Evolutionary conservation across 305 asterid species (phyloP).

Genomic region (Solanum chacoense): DNA sequence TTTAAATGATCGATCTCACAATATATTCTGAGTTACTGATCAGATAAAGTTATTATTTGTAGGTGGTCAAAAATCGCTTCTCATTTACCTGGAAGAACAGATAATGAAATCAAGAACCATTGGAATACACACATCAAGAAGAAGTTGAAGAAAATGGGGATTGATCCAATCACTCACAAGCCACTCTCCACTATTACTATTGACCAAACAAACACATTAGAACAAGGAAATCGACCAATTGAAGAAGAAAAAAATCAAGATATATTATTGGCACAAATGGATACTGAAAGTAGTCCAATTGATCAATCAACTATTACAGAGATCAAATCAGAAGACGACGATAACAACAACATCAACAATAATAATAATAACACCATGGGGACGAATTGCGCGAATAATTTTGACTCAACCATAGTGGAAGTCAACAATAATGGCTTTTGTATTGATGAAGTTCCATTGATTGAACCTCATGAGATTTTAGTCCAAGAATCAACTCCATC

Average conservation of each 20-base stretch:
- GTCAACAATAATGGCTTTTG: constrained; percentile 49
- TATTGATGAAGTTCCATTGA: constrained; percentile 63
- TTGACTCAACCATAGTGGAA: constrained; percentile 16
- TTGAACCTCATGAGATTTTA: constrained; percentile 55
- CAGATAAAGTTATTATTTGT: neutral
- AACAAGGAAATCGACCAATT: neutral
- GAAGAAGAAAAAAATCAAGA: neutral
- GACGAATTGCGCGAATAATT: neutral
- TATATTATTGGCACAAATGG: neutral
- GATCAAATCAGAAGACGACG: neutral
- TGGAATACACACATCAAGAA: constrained; percentile 93
- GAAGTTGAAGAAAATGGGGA: constrained; percentile 73
- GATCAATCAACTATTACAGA: constrained; percentile 16
- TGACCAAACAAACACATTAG: constrained; percentile 2
- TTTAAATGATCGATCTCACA: neutral
- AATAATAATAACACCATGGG: neutral
- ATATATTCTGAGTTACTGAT: neutral
- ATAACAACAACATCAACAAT: neutral
- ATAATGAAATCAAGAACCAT: constrained; percentile 80
- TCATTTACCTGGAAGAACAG: constrained; percentile 85
- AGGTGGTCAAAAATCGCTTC: constrained; percentile 96
- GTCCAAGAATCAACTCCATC: constrained; percentile 26
- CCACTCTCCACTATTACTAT: constrained; percentile 31
- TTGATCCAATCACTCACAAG: constrained; percentile 76
- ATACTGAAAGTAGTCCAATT: constrained; percentile 9